These are phyloP conservation scores for Agaricus subrufescens DNA, from an alignment of 768 basidiomycete species.

Conservation along the genomic window DNA sequence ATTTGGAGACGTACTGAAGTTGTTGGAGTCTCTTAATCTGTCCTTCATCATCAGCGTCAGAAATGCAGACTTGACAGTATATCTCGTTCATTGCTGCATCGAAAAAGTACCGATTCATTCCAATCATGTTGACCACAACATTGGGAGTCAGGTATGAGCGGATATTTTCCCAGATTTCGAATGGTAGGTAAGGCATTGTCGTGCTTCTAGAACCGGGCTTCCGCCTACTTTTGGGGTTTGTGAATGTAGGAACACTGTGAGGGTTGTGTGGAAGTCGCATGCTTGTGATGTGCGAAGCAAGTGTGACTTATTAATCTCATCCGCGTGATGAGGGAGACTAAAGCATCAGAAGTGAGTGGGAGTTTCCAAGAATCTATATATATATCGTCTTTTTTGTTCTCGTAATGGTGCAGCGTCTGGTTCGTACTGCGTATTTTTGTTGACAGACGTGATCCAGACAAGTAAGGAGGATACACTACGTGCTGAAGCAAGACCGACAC, in stretches of 20 bases:
- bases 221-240: too few relatives aligned
- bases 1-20: not conserved
- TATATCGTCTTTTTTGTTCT: not conserved
- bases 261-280: too few relatives aligned
- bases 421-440: not conserved
- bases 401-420: not conserved
- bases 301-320: too few relatives aligned
- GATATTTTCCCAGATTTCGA: slow-evolving; percentile 22
- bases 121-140: slow-evolving; percentile 5
- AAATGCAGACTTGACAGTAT: slow-evolving; percentile 1
- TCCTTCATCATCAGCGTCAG: not conserved
- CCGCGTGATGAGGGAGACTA: too few relatives aligned
- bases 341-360: too few relatives aligned
- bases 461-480: not conserved
- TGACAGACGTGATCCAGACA: not conserved
- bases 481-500: not conserved
- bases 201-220: too few relatives aligned
- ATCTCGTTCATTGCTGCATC: slow-evolving; percentile 7
- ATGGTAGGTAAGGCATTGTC: slow-evolving; percentile 16
- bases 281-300: too few relatives aligned
- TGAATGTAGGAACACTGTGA: too few relatives aligned
- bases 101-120: slow-evolving; percentile 10
- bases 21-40: not conserved
- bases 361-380: too few relatives aligned
- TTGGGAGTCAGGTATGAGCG: slow-evolving; percentile 17